Base-by-base conservation (phyloP, 2,329 filamentous ascomycete genomes). In the Exutisphaerella laricina region DNA sequence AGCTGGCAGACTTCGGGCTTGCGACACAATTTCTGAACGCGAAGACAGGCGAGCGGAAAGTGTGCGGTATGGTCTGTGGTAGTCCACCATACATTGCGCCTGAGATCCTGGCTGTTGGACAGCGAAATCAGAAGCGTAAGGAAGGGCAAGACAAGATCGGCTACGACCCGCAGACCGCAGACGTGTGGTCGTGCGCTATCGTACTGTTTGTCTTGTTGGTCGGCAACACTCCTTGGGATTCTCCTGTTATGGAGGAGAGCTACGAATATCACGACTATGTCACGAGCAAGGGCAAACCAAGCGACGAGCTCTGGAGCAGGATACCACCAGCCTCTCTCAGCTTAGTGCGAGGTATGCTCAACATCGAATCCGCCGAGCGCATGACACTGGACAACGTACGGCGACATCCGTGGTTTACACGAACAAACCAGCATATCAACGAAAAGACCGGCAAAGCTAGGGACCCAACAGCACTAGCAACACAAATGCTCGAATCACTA, bases 221-320 rank as follows among this genome's bases (percentile, higher is more conserved):
- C 1, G 92, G 92, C 7, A 98, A 98, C 62, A 98, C 92, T 2
- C 92, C 92, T 0, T 98, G 92, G 92, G 92, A 97, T 59, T 86
- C 92, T 61, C 92, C 92, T 0, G 55, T 60, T 13, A 90, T 88
- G 2, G 70, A 77, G 25, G 75, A 80, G 44, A 96, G 88, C 62
- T 94, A 86, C 72, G 92, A 98, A 66, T 98, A 85, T 56, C 79
- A 85, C 56, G 88, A 96, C 65, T 98, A 94, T 62, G 72, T 85
- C 29, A 78, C 79, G 45, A 87, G 80, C 1, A 82, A 83, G 39
- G 87, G 88, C n/a, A 80, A 82, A 51, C 59, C 60, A 5, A 90
- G 86, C 51, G 92, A 98, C 61, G 82, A 86, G 42, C 72, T 97
- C 2, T 98, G 92, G 92, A 70, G 79, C 51, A 80, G 82, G 43